Percentiles rank a stretch among this genome's conserved stretches.
Evolutionary conservation across 345 rosid genomes (phyloP).

Genomic region (Brassica cretica): DNA sequence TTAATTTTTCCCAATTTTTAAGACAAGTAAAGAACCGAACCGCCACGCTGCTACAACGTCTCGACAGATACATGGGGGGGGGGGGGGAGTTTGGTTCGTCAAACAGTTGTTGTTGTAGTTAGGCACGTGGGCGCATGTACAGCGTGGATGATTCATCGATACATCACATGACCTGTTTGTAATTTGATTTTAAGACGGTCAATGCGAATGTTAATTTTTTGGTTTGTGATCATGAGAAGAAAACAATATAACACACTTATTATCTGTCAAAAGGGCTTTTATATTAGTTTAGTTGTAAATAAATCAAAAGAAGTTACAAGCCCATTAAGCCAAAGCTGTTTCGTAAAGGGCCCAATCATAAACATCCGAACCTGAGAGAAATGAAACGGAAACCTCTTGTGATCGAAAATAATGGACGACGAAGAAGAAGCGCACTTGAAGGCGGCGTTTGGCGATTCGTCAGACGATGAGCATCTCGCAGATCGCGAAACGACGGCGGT

Average conservation of each 20-base stretch:
- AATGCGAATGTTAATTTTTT: neutral
- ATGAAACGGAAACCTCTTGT: neutral
- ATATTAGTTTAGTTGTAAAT: neutral
- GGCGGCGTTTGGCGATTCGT: constrained; percentile 75
- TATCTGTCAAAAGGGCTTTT: neutral
- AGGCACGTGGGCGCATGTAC: neutral
- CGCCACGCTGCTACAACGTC: neutral
- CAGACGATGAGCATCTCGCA: constrained; percentile 53
- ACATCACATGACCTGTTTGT: neutral
- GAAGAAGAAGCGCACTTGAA: constrained; percentile 35
- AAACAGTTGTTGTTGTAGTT: neutral
- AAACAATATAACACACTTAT: neutral
- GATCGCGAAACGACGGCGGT: constrained; percentile 1
- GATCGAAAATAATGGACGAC: constrained; percentile 33
- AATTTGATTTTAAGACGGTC: neutral
- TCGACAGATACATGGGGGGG: neutral
- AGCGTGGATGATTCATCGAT: neutral
- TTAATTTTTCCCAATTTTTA: neutral
- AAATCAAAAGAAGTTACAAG: neutral
- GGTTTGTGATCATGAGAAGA: neutral
- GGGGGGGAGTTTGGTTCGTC: neutral
- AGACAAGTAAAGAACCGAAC: neutral
- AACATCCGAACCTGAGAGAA: neutral
- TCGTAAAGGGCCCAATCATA: neutral
- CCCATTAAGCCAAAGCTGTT: neutral